phyloP scores from a whole-genome alignment of 345 rosid genomes.

The Syzygium oleosum region DNA sequence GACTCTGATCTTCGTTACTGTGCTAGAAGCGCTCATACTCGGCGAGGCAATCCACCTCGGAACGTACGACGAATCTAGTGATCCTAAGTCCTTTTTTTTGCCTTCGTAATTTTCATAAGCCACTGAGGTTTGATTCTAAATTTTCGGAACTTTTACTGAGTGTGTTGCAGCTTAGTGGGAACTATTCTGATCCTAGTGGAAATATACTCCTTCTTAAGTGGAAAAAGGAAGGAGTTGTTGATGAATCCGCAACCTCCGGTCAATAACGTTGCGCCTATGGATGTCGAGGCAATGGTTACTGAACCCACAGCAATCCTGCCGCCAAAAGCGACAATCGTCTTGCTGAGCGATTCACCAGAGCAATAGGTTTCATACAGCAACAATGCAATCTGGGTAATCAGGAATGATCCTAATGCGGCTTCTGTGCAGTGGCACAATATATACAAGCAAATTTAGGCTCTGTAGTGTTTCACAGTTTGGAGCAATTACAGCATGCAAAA shows the following conservation, averaged over 20 bases:
- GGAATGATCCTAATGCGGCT: not conserved
- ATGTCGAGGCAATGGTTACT: not conserved
- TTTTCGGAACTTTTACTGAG: not conserved
- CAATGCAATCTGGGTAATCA: not conserved
- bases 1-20: slow-evolving; percentile 25
- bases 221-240: slow-evolving; percentile 17
- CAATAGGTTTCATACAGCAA: not conserved
- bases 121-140: not conserved
- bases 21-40: slow-evolving; percentile 27
- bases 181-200: slow-evolving; percentile 26
- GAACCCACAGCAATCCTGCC: not conserved
- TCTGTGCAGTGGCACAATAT: not conserved
- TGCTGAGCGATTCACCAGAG: not conserved
- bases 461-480: not conserved
- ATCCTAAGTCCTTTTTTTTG: not conserved
- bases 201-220: slow-evolving; percentile 35
- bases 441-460: not conserved
- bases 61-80: slow-evolving; percentile 10
- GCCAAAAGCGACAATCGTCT: not conserved
- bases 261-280: not conserved
- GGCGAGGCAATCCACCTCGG: slow-evolving; percentile 24
- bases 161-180: slow-evolving; percentile 24
- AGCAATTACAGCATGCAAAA: not conserved
- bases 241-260: not conserved
- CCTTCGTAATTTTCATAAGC: not conserved